These are phyloP conservation scores for Pythium rishiriense DNA, from an alignment of 352 stramenopile genomes.

Conservation along the genomic window DNA sequence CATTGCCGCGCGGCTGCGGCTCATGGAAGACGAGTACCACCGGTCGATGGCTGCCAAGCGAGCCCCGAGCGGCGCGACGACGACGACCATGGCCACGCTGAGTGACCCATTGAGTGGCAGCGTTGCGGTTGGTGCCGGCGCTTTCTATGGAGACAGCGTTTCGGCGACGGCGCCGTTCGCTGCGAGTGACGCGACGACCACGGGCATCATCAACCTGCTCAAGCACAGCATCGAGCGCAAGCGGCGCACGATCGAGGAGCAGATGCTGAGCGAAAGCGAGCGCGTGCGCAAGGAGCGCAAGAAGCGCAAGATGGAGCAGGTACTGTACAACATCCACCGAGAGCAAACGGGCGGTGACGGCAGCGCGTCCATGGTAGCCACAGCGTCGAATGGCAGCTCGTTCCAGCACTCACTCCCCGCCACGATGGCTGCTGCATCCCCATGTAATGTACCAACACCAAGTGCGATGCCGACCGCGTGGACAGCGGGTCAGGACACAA, in stretches of 20 bases:
- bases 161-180: background rate
- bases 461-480: no score
- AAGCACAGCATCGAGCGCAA: slow-evolving; percentile 59
- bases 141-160: background rate
- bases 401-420: slow-evolving; percentile 1
- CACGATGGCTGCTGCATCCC: background rate
- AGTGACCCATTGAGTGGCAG: no score
- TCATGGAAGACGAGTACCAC: slow-evolving; percentile 52
- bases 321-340: slow-evolving; percentile 48
- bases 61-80: background rate
- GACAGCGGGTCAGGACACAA: background rate
- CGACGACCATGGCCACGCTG: background rate
- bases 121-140: no score
- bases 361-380: background rate
- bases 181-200: slow-evolving; percentile 23
- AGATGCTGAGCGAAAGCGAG: slow-evolving; percentile 52
- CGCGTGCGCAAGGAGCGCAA: slow-evolving; percentile 59
- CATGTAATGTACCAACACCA: no score
- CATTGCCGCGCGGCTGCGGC: slow-evolving; percentile 34
- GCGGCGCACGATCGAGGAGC: slow-evolving; percentile 44
- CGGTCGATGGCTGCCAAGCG: slow-evolving; percentile 23
- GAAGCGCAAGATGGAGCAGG: slow-evolving; percentile 63
- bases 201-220: slow-evolving; percentile 49
- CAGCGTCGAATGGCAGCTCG: background rate
- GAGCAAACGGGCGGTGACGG: slow-evolving; percentile 30